Evolutionary conservation across 768 basidiomycete genomes (phyloP).

Genomic region (Mycena crocata): DNA sequence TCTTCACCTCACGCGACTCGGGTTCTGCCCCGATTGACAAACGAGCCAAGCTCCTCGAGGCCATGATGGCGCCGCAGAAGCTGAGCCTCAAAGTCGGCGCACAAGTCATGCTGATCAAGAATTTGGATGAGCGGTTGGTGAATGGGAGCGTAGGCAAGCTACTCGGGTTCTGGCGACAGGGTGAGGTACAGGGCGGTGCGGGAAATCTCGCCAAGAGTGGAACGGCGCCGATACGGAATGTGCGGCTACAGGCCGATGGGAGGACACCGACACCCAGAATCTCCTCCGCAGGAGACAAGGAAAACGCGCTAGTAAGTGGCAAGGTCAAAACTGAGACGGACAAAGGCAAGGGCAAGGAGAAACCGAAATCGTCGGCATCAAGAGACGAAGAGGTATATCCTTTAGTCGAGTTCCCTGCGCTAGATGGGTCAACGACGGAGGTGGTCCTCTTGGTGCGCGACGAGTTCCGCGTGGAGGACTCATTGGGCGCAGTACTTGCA

Average conservation of each 20-base stretch:
- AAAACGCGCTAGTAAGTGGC: constrained; percentile 54
- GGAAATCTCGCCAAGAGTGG: constrained; percentile 35
- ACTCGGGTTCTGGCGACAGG: constrained; percentile 60
- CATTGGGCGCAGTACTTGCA: constrained; percentile 61
- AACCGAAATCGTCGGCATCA: constrained; percentile 41
- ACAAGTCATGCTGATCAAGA: constrained; percentile 81
- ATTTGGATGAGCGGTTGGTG: constrained; percentile 78
- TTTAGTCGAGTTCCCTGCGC: constrained; percentile 56
- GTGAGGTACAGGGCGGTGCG: constrained; percentile 26
- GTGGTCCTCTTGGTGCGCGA: constrained; percentile 62
- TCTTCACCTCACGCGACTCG: constrained; percentile 66
- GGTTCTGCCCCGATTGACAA: constrained; percentile 53
- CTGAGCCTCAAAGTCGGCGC: constrained; percentile 69
- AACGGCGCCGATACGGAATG: constrained; percentile 35
- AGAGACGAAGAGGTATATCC: constrained; percentile 57
- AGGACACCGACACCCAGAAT: constrained; percentile 54
- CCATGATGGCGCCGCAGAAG: constrained; percentile 68
- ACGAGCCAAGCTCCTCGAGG: constrained; percentile 66
- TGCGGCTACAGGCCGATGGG: constrained; percentile 55
- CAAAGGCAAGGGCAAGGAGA: constrained; percentile 41
- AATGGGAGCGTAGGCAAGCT: constrained; percentile 84
- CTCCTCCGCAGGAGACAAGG: constrained; percentile 57
- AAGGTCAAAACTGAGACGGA: constrained; percentile 26
- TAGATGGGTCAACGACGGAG: constrained; percentile 47
- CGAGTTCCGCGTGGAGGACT: constrained; percentile 65